phyloP scores from a whole-genome alignment of 495 filamentous ascomycete genomes.

The Chlorociboria aeruginascens region DNA sequence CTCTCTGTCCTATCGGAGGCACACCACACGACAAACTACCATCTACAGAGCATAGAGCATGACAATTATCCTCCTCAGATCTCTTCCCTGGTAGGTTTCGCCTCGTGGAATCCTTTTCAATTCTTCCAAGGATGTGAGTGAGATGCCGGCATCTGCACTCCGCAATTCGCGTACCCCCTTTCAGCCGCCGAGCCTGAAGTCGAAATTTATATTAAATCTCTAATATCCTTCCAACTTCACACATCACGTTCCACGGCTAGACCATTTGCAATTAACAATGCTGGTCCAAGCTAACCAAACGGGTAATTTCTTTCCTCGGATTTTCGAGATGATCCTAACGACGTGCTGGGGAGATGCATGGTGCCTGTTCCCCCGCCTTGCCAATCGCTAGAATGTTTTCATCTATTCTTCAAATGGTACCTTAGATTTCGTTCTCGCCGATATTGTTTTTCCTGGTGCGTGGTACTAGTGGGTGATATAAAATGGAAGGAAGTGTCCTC shows the following conservation, averaged over 20 bases:
- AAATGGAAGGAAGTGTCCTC: slow-evolving; percentile 1
- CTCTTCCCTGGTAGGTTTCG: too few species aligned
- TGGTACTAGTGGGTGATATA: slow-evolving; percentile 3
- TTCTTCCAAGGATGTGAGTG: background rate
- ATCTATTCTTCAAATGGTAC: too few species aligned
- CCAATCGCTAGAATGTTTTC: too few species aligned
- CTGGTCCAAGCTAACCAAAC: slow-evolving; percentile 11
- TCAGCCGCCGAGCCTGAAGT: slow-evolving; percentile 15
- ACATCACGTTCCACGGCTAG: slow-evolving; percentile 9
- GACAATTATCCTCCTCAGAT: too few species aligned
- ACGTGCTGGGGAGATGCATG: background rate
- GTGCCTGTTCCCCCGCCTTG: slow-evolving; percentile 11
- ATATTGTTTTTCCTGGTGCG: background rate
- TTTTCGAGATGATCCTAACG: slow-evolving; percentile 2
- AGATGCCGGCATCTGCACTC: slow-evolving; percentile 9
- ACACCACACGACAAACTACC: too few species aligned
- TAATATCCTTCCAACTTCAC: slow-evolving; percentile 1
- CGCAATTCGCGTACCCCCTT: slow-evolving; percentile 13
- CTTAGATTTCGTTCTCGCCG: too few species aligned
- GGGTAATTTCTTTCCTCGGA: slow-evolving; percentile 10
- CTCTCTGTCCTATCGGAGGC: too few species aligned
- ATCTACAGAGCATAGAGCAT: too few species aligned
- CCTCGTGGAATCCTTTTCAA: too few species aligned
- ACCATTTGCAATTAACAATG: slow-evolving; percentile 5
- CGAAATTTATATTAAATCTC: slow-evolving; percentile 9